phyloP scores from a whole-genome alignment of 2,329 filamentous ascomycete genomes.

The Epichloe glyceriae region DNA sequence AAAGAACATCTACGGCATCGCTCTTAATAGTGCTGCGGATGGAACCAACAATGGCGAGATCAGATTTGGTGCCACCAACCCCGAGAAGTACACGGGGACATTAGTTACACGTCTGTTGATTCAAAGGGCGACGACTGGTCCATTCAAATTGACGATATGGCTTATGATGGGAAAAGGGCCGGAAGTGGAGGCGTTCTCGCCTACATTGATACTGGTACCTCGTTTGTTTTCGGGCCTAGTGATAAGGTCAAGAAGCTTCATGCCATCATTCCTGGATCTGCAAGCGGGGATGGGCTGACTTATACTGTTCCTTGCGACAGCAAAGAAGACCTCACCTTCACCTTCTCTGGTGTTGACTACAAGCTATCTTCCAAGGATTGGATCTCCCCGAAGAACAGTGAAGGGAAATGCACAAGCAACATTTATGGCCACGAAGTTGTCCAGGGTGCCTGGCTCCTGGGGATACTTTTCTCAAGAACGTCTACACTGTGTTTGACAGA shows the following conservation, averaged over 20 bases:
- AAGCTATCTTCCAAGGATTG: slow-evolving; percentile 59
- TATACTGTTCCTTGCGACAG: slow-evolving; percentile 65
- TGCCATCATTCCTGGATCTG: slow-evolving; percentile 48
- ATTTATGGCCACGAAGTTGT: slow-evolving; percentile 62
- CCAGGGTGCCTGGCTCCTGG: slow-evolving; percentile 60
- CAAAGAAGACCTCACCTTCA: slow-evolving; percentile 44
- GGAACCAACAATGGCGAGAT: slow-evolving; percentile 60
- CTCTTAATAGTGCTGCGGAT: slow-evolving; percentile 54
- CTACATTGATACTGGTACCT: slow-evolving; percentile 77
- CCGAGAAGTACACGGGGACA: slow-evolving; percentile 49
- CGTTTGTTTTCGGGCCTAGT: slow-evolving; percentile 60
- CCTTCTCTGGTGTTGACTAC: slow-evolving; percentile 56
- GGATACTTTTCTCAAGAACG: slow-evolving; percentile 79
- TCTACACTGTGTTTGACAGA: slow-evolving; percentile 74
- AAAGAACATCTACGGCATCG: slow-evolving; percentile 57
- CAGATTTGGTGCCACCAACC: slow-evolving; percentile 60
- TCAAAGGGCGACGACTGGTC: slow-evolving; percentile 53
- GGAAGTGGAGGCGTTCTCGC: slow-evolving; percentile 44
- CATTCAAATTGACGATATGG: slow-evolving; percentile 53
- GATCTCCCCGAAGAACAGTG: slow-evolving; percentile 33
- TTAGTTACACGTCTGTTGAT: slow-evolving; percentile 48
- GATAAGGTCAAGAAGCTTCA: slow-evolving; percentile 57
- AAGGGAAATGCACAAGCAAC: slow-evolving; percentile 52
- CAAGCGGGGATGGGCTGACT: slow-evolving; percentile 42
- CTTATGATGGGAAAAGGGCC: slow-evolving; percentile 45